These are phyloP conservation scores for Pythium angustatum DNA, from an alignment of 352 stramenopile genomes.

Conservation along the genomic window DNA sequence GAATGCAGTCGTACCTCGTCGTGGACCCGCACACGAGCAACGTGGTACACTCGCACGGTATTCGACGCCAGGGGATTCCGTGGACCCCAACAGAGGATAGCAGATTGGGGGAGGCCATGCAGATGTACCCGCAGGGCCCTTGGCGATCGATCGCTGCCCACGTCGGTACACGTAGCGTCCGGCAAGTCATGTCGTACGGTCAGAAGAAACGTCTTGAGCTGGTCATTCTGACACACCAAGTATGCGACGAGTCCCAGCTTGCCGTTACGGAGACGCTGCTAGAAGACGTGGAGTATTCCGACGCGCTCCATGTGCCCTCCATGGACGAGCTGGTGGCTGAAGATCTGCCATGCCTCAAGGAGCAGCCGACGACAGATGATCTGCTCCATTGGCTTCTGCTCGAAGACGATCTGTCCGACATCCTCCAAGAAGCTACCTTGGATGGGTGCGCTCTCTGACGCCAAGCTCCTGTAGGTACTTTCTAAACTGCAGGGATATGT, in stretches of 20 bases:
- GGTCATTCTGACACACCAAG: too few species aligned
- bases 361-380: background rate
- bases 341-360: background rate
- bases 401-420: too few species aligned
- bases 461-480: too few species aligned
- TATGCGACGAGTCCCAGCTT: background rate
- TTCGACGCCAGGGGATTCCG: slow-evolving; percentile 5
- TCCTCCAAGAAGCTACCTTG: background rate
- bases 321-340: background rate
- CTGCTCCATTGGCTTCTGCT: slow-evolving; percentile 1
- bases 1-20: slow-evolving; percentile 11
- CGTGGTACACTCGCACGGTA: background rate
- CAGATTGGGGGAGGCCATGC: slow-evolving; percentile 40
- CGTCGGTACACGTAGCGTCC: slow-evolving; percentile 12
- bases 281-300: background rate
- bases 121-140: slow-evolving; percentile 29
- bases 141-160: slow-evolving; percentile 8
- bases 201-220: slow-evolving; percentile 56
- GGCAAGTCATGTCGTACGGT: slow-evolving; percentile 45
- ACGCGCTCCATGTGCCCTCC: background rate
- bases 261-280: background rate
- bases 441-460: background rate
- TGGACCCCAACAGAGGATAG: slow-evolving; percentile 51
- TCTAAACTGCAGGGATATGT: too few species aligned
- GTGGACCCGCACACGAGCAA: background rate